phyloP scores from a whole-genome alignment of 2,329 filamentous ascomycete genomes.

The Aspergillus pseudoviridinutans region DNA sequence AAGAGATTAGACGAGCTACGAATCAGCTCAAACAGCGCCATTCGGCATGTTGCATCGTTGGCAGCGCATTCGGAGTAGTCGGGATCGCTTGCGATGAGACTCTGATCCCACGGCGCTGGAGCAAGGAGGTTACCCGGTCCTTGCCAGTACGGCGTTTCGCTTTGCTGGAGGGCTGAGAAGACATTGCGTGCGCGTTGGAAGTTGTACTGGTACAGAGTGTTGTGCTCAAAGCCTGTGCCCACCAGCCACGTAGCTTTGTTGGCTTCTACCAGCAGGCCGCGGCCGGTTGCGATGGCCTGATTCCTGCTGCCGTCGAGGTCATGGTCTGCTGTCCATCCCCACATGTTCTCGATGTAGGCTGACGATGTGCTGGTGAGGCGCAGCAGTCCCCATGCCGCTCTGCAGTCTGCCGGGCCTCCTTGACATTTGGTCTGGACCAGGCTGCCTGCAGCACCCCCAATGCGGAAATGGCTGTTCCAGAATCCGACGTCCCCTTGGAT shows the following conservation, averaged over 20 bases:
- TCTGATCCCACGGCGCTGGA: slow-evolving; percentile 24
- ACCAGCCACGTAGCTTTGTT: slow-evolving; percentile 43
- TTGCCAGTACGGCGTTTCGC: slow-evolving; percentile 32
- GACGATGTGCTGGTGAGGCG: slow-evolving; percentile 47
- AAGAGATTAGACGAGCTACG: slow-evolving; percentile 28
- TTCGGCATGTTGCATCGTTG: slow-evolving; percentile 32
- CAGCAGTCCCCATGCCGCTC: slow-evolving; percentile 47
- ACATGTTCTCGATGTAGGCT: slow-evolving; percentile 53
- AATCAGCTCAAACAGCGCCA: slow-evolving; percentile 31
- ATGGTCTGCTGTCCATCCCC: slow-evolving; percentile 48
- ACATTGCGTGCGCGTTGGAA: slow-evolving; percentile 41
- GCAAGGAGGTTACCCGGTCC: slow-evolving; percentile 29
- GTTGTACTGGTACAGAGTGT: slow-evolving; percentile 48
- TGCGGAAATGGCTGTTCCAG: slow-evolving; percentile 46
- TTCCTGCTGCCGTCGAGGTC: slow-evolving; percentile 41
- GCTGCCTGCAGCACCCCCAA: slow-evolving; percentile 44
- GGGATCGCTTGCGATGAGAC: slow-evolving; percentile 21
- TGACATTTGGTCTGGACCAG: slow-evolving; percentile 37
- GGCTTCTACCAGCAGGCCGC: slow-evolving; percentile 41
- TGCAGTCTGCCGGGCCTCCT: slow-evolving; percentile 36
- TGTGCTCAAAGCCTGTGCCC: slow-evolving; percentile 46
- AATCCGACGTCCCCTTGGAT: slow-evolving; percentile 49
- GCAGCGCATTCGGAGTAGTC: slow-evolving; percentile 25
- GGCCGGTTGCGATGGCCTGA: slow-evolving; percentile 34
- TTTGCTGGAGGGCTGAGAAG: slow-evolving; percentile 35